Evolutionary conservation across 1,284 basidiomycete genomes (phyloP), one percentile per base, ranked within the genome.

Genomic region (Moesziomyces antarcticus): DNA sequence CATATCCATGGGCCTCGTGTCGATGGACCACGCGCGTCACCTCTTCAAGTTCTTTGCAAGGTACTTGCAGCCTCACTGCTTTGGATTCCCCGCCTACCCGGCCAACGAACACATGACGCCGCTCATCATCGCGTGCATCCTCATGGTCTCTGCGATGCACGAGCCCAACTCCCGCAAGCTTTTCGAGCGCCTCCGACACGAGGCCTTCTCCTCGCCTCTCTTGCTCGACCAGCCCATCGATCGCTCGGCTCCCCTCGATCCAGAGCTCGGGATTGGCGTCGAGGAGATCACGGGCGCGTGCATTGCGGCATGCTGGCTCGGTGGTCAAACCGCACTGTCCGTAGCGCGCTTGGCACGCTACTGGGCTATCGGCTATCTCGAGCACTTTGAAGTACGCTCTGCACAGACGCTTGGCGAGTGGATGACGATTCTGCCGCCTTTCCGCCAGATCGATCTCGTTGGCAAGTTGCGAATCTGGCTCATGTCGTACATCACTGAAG

Each of bases 211-310:
- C 2, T 56, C 69, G 2, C 70, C 70, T 4, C 53, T 78, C 20
- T 40, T 67, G 8, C 56, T 75, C n/a, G 69, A 75, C 21, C 69
- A 75, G 49, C 59, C 58, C 14, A 68, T 78, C 52, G 52, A 73
- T 35, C 63, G 52, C 5, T 35, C 57, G 25, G 67, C 60, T 14
- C 52, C 66, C 8, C 73, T 81, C 22, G 75, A 81, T 46, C 79
- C 78, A 7, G 79, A 81, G 54, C 64, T 80, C 7, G 79, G 79
- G 37, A 77, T 81, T 40, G 79, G 79, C 13, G 78, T 81, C 13
- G 79, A 81, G 53, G 79, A 81, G 59, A 81, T 81, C 54, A 80
- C 74, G 3, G 78, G 78, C 9, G 78, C 75, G 5, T 80, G 77
- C 53, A 74, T 79, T 11, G 78, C 76, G 8, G 69, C 71, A 9